phyloP scores from a whole-genome alignment of 495 filamentous ascomycete genomes.

The Achaetomiella virescens region DNA sequence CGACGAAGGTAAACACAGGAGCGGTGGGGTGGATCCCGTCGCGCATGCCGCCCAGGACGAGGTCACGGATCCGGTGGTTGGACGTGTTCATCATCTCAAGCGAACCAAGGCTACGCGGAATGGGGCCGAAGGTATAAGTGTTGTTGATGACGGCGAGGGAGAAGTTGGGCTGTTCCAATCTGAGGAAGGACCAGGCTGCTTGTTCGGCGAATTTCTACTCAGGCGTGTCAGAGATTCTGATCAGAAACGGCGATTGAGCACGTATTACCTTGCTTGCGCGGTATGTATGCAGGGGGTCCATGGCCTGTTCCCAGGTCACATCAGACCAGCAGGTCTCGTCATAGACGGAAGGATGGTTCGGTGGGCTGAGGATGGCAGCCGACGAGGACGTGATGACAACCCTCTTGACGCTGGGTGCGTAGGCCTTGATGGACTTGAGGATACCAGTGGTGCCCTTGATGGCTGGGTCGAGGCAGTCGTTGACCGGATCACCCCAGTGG shows the following conservation, averaged over 20 bases:
- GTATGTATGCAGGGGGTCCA: slow-evolving; percentile 30
- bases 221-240: neutral
- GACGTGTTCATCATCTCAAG: slow-evolving; percentile 38
- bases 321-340: slow-evolving; percentile 37
- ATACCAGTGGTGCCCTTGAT: slow-evolving; percentile 39
- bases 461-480: slow-evolving; percentile 39
- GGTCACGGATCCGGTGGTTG: slow-evolving; percentile 40
- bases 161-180: slow-evolving; percentile 28
- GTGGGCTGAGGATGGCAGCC: slow-evolving; percentile 34
- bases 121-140: slow-evolving; percentile 41
- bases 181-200: slow-evolving; percentile 40
- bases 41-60: slow-evolving; percentile 30
- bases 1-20: slow-evolving; percentile 44
- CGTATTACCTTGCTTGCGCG: slow-evolving; percentile 33
- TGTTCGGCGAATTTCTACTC: slow-evolving; percentile 37
- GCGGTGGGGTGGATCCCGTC: slow-evolving; percentile 27
- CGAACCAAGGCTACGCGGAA: slow-evolving; percentile 29
- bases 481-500: slow-evolving; percentile 30
- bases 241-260: no score
- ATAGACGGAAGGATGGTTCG: slow-evolving; percentile 34
- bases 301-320: slow-evolving; percentile 32
- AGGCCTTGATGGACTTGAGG: slow-evolving; percentile 30
- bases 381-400: slow-evolving; percentile 43
- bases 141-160: slow-evolving; percentile 40
- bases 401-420: slow-evolving; percentile 33